A percentile compares a stretch with the other conserved stretches of the same genome.
These are phyloP conservation scores for Triadica sebifera DNA, from an alignment of 345 rosid genomes.

Conservation along the genomic window DNA sequence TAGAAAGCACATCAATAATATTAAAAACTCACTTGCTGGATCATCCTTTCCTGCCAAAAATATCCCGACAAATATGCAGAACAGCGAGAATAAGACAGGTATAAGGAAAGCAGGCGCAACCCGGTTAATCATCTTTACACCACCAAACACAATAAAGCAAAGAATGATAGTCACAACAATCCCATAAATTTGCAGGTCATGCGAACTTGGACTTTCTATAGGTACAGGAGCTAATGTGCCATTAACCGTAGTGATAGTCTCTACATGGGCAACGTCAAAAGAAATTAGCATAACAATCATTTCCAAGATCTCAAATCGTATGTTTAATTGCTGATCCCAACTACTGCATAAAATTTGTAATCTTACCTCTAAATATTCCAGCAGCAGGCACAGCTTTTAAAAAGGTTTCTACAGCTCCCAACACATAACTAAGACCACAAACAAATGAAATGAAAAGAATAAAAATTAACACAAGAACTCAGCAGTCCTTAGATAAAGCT, in stretches of 20 bases:
- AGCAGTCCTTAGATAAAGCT: constrained; percentile 2
- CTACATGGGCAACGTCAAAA: constrained; percentile 46
- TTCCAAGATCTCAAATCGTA: neutral
- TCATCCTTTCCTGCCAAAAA: constrained; percentile 61
- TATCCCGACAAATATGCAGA: constrained; percentile 88
- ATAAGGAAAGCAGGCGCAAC: constrained; percentile 98
- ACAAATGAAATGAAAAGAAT: constrained; percentile 14
- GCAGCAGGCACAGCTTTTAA: constrained; percentile 96
- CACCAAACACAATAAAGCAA: constrained; percentile 97
- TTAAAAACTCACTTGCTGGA: constrained; percentile 59
- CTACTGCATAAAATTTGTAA: constrained; percentile 11
- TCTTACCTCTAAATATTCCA: constrained; percentile 84
- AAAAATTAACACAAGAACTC: neutral
- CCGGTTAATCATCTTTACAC: constrained; percentile 97
- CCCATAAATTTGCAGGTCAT: constrained; percentile 95
- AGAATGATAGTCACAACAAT: constrained; percentile 80
- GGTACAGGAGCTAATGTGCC: constrained; percentile 54
- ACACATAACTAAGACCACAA: constrained; percentile 64
- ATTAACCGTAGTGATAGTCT: constrained; percentile 67
- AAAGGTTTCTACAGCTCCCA: constrained; percentile 99
- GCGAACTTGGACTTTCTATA: constrained; percentile 74
- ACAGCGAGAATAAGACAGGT: constrained; percentile 81
- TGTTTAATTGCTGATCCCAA: neutral
- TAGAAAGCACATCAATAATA: neutral
- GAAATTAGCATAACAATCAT: constrained; percentile 5